Percentiles rank a stretch among this genome's conserved stretches.
Evolutionary conservation across 108 stramenopile genomes (phyloP).

Genomic region (Cyclostephanos invisitatus): DNA sequence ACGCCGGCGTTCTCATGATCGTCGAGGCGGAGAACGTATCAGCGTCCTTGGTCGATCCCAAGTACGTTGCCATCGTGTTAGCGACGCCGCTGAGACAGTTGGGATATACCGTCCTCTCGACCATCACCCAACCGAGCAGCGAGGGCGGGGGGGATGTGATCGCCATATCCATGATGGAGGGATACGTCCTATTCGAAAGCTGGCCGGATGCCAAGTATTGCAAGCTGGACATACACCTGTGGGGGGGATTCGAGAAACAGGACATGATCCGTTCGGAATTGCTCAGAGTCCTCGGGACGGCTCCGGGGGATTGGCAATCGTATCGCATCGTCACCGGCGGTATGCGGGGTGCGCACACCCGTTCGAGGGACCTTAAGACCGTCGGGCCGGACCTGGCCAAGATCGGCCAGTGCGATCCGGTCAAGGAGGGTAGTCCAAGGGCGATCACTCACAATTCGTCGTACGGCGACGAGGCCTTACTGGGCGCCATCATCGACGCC

Average conservation of each 20-base stretch:
- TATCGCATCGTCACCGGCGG: slow-evolving; percentile 77
- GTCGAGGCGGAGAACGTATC: slow-evolving; percentile 70
- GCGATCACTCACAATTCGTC: slow-evolving; percentile 29
- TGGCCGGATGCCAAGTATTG: slow-evolving; percentile 60
- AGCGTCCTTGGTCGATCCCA: slow-evolving; percentile 21
- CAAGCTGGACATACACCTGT: slow-evolving; percentile 73
- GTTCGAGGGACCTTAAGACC: slow-evolving; percentile 65
- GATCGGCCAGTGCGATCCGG: slow-evolving; percentile 40
- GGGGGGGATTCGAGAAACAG: slow-evolving; percentile 51
- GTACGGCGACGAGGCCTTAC: slow-evolving; percentile 28
- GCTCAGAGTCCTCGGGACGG: slow-evolving; percentile 16
- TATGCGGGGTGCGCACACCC: slow-evolving; percentile 63
- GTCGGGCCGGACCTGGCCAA: slow-evolving; percentile 59
- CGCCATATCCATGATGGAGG: slow-evolving; percentile 58
- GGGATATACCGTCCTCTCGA: slow-evolving; percentile 48
- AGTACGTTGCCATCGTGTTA: slow-evolving; percentile 20
- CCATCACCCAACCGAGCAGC: slow-evolving; percentile 10
- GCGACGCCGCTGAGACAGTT: slow-evolving; percentile 32
- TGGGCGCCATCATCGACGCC: slow-evolving; percentile 38
- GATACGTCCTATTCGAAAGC: slow-evolving; percentile 62
- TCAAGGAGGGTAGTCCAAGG: slow-evolving; percentile 18
- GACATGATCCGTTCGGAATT: slow-evolving; percentile 30
- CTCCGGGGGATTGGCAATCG: slow-evolving; percentile 35
- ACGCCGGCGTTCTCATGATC: slow-evolving; percentile 52
- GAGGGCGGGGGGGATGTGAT: slow-evolving; percentile 21